These are phyloP conservation scores for Leccinum angustisporum DNA, from an alignment of 1,284 basidiomycete genomes.

Conservation along the genomic window DNA sequence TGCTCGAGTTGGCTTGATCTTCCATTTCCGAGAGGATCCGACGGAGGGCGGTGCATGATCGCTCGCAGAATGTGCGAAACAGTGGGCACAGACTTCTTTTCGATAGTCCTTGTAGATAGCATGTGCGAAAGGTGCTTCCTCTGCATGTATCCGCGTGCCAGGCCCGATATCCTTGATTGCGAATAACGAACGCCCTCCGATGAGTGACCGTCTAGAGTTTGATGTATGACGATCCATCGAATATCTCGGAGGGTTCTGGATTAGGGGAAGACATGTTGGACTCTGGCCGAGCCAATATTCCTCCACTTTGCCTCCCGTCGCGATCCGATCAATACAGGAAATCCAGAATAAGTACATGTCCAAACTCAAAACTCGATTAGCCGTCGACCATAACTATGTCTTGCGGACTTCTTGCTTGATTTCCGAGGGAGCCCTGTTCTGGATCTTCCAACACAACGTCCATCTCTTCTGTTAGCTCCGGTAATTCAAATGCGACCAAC, in stretches of 20 bases:
- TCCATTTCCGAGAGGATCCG: slow-evolving; percentile 39
- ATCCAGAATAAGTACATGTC: background rate
- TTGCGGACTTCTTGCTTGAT: background rate
- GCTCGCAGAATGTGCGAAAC: slow-evolving; percentile 61
- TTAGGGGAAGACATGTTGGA: slow-evolving; percentile 14
- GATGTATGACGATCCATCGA: slow-evolving; percentile 12
- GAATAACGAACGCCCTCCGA: slow-evolving; percentile 54
- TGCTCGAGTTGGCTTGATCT: slow-evolving; percentile 35
- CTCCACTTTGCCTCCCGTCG: background rate
- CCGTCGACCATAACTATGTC: slow-evolving; percentile 11
- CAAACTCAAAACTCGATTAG: background rate
- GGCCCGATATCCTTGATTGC: slow-evolving; percentile 41
- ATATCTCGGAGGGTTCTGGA: background rate
- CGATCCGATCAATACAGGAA: background rate
- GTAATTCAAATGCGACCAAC: slow-evolving; percentile 20
- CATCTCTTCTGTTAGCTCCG: slow-evolving; percentile 15
- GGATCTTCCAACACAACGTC: slow-evolving; percentile 4
- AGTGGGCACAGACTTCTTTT: slow-evolving; percentile 63
- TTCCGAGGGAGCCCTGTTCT: background rate
- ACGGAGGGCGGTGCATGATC: slow-evolving; percentile 19
- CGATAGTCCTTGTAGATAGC: slow-evolving; percentile 56
- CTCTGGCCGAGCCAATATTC: background rate
- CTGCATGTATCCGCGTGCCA: slow-evolving; percentile 43
- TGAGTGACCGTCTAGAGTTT: slow-evolving; percentile 37
- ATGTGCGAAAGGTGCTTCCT: slow-evolving; percentile 45